A percentile compares a stretch with the other conserved stretches of the same genome.
These are phyloP conservation scores for Tetradesmus obliquus DNA, from an alignment of 139 green algal genomes.

Conservation along the genomic window DNA sequence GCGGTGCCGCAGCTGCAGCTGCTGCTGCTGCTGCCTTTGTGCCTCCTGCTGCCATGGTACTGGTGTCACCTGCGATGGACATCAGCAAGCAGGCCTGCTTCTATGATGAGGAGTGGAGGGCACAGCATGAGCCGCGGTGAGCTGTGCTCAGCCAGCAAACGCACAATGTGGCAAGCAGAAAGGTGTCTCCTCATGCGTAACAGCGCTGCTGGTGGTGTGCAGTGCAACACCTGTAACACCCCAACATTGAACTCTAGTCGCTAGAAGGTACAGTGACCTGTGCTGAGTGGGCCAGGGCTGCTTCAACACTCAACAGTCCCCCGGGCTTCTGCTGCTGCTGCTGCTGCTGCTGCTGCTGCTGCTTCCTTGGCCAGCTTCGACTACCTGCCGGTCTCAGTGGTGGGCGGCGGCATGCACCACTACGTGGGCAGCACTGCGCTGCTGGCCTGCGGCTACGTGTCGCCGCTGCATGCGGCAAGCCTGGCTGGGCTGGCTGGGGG, in stretches of 20 bases:
- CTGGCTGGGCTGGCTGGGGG: not conserved
- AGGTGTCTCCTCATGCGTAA: not conserved
- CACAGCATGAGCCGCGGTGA: constrained; percentile 30
- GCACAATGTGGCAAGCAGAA: not conserved
- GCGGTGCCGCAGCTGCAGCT: not conserved
- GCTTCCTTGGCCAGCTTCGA: constrained; percentile 22
- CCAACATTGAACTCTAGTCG: not conserved
- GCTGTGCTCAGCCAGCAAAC: not conserved
- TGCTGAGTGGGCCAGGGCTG: too few relatives aligned
- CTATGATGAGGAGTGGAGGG: constrained; percentile 19
- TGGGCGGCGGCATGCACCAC: constrained; percentile 3
- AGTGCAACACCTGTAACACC: not conserved
- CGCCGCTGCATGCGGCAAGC: not conserved
- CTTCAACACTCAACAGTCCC: too few relatives aligned
- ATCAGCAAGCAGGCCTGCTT: constrained; percentile 15
- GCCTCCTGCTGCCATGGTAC: not conserved
- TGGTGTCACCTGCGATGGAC: constrained; percentile 30
- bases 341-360: not conserved
- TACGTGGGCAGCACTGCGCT: not conserved
- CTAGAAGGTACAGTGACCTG: too few relatives aligned
- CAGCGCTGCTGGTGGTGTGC: not conserved
- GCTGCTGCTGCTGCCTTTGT: not conserved
- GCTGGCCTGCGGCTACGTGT: not conserved
- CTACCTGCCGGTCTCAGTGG: not conserved
- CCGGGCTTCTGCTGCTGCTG: too few relatives aligned